These are phyloP conservation scores for Saksenaea vasiformis DNA, from an alignment of 371 early-diverging fungal species.

Conservation along the genomic window DNA sequence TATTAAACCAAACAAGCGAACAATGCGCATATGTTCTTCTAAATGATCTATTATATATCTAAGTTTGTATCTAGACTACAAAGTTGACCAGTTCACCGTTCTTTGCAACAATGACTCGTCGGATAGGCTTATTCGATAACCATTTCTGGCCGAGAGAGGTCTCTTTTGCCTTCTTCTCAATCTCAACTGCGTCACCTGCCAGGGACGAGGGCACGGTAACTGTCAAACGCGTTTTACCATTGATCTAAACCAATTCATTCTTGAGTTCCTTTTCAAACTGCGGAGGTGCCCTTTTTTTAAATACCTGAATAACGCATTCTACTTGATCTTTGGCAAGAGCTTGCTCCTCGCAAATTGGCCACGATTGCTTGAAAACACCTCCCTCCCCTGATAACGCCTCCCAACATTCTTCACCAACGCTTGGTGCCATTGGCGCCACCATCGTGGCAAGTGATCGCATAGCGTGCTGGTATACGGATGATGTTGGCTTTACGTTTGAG, in stretches of 20 bases:
- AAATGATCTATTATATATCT: too few relatives aligned
- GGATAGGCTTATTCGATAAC: conserved; percentile 53
- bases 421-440: conserved; percentile 80
- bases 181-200: conserved; percentile 25
- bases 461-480: conserved; percentile 58
- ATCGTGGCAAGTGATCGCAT: conserved; percentile 65
- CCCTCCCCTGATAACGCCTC: conserved; percentile 27
- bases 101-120: conserved; percentile 71
- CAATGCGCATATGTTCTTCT: too few relatives aligned
- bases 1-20: too few relatives aligned
- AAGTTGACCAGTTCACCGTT: conserved; percentile 79
- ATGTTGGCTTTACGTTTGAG: conserved; percentile 22
- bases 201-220: conserved; percentile 56
- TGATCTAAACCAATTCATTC: conserved; percentile 48
- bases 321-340: conserved; percentile 55
- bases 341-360: conserved; percentile 65
- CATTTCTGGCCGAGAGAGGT: conserved; percentile 60
- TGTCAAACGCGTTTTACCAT: conserved; percentile 79
- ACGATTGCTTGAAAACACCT: conserved; percentile 60
- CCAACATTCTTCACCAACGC: conserved; percentile 78
- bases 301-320: conserved; percentile 63
- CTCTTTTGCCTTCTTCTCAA: conserved; percentile 52
- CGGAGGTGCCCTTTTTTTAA: neutral
- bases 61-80: conserved; percentile 50
- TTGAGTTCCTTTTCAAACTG: conserved; percentile 3